Conservation (phyloP, 2,329 filamentous ascomycete species). For the Exophiala xenobiotica region DNA sequence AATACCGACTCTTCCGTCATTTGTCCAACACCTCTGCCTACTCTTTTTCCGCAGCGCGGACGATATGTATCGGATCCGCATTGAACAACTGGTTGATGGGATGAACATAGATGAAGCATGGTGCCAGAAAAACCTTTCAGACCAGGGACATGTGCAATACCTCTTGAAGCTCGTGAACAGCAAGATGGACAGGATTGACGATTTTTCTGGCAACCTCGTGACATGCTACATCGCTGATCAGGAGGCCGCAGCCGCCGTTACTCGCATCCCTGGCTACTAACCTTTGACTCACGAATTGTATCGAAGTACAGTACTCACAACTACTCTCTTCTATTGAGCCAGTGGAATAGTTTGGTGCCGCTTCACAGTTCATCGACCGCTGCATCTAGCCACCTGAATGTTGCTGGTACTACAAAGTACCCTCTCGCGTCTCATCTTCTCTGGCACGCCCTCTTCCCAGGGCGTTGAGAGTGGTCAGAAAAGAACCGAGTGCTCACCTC, state of each 20-base stretch:
- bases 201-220: neutral
- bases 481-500: too few species aligned
- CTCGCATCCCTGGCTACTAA: neutral
- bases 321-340: too few species aligned
- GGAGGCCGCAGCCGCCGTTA: neutral
- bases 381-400: too few species aligned
- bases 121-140: neutral
- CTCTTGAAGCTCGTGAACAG: neutral
- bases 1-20: neutral
- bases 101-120: neutral
- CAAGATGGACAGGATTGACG: neutral
- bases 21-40: neutral
- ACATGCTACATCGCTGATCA: neutral
- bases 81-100: neutral
- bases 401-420: too few species aligned
- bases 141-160: neutral
- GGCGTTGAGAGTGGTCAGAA: too few species aligned
- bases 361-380: too few species aligned
- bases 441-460: too few species aligned
- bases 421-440: too few species aligned
- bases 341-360: too few species aligned
- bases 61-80: neutral
- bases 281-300: too few species aligned
- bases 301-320: too few species aligned
- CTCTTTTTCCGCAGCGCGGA: neutral